Percentiles rank a stretch among this genome's conserved stretches.
phyloP scores from a whole-genome alignment of 495 filamentous ascomycete species.

The Xylaria longipes region DNA sequence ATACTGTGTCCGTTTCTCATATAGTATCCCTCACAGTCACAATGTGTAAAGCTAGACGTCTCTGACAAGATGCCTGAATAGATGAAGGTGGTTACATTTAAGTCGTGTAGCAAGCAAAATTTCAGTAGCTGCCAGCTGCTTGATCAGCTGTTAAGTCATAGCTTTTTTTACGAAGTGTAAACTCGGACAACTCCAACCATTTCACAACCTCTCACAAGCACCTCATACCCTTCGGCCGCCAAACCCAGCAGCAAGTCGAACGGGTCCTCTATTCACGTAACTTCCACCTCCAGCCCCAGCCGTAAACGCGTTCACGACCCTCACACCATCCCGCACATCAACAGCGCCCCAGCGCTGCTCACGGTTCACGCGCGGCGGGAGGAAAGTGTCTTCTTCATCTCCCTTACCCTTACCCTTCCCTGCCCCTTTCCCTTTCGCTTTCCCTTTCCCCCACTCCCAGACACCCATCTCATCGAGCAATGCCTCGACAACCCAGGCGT shows the following conservation, averaged over 20 bases:
- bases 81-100: neutral
- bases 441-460: slow-evolving; percentile 29
- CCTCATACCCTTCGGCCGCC: slow-evolving; percentile 27
- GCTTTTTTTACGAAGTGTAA: neutral
- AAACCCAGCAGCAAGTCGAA: slow-evolving; percentile 33
- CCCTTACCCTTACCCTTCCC: no score
- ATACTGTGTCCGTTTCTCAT: neutral
- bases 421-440: neutral
- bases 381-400: slow-evolving; percentile 29
- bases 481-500: slow-evolving; percentile 52
- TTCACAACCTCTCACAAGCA: slow-evolving; percentile 1
- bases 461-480: slow-evolving; percentile 51
- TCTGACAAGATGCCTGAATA: neutral
- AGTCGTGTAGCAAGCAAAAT: neutral
- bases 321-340: slow-evolving; percentile 40
- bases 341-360: slow-evolving; percentile 55
- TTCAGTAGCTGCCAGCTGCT: neutral
- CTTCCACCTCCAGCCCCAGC: slow-evolving; percentile 10
- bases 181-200: neutral
- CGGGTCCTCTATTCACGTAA: slow-evolving; percentile 20
- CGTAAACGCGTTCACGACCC: slow-evolving; percentile 39
- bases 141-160: neutral
- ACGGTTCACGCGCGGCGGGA: slow-evolving; percentile 26
- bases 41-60: neutral
- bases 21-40: neutral